Percentiles rank a stretch among this genome's conserved stretches.
phyloP scores from a whole-genome alignment of 2,329 filamentous ascomycete genomes.

The Akanthomyces muscarius region DNA sequence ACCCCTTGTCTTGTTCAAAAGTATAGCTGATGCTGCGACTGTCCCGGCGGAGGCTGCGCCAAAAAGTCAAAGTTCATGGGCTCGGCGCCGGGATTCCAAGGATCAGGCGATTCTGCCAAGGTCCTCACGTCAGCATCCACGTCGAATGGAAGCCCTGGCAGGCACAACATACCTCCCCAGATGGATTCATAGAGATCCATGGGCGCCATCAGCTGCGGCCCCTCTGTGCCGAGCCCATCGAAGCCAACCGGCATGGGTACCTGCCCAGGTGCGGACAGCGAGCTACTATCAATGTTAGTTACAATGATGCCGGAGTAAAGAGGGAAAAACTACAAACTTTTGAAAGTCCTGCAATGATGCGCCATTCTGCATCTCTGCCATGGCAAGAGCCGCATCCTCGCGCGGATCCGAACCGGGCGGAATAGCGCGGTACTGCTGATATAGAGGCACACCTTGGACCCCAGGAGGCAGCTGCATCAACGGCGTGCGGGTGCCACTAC shows the following conservation, averaged over 20 bases:
- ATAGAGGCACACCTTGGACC: constrained; percentile 23
- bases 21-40: constrained; percentile 56
- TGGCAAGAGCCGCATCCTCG: constrained; percentile 59
- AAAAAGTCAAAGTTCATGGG: constrained; percentile 58
- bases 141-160: background rate
- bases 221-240: constrained; percentile 52
- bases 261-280: constrained; percentile 36
- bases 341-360: constrained; percentile 44
- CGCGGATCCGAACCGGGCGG: constrained; percentile 45
- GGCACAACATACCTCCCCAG: constrained; percentile 55
- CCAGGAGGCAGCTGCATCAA: constrained; percentile 27
- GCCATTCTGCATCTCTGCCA: constrained; percentile 62
- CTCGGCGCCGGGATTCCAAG: constrained; percentile 54
- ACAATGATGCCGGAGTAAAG: constrained; percentile 15
- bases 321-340: constrained; percentile 29
- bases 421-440: constrained; percentile 26
- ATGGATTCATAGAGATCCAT: constrained; percentile 67
- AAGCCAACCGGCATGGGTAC: constrained; percentile 37
- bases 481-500: constrained; percentile 44
- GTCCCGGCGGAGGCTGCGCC: constrained; percentile 55
- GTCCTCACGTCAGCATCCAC: background rate
- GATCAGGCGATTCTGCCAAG: constrained; percentile 52
- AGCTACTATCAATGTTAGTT: constrained; percentile 20
- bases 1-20: constrained; percentile 35
- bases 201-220: constrained; percentile 57